Conservation (phyloP, 352 stramenopile genomes). For the Blastocystis hominis region DNA sequence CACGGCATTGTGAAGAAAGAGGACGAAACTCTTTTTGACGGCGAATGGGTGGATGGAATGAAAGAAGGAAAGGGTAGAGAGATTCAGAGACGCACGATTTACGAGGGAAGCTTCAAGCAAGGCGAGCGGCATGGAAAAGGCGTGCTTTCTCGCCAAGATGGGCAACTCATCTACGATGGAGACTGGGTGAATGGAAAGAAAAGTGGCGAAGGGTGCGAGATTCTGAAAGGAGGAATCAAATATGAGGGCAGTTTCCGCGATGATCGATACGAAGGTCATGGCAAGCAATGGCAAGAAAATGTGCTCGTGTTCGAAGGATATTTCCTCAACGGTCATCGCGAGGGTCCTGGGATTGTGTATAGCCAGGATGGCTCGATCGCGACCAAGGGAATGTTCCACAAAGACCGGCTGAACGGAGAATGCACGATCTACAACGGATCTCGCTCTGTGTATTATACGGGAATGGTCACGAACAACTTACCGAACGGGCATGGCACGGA, state of each 20-base stretch:
- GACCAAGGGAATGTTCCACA: background rate
- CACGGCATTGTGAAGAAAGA: background rate
- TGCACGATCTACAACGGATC: background rate
- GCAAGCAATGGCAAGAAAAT: background rate
- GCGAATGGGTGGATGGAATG: background rate
- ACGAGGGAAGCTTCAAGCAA: conserved; percentile 14
- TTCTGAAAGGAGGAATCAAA: conserved; percentile 39
- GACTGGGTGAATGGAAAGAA: conserved; percentile 42
- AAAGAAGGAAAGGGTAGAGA: conserved; percentile 31
- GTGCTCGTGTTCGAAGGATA: conserved; percentile 42
- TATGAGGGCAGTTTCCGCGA: conserved; percentile 35
- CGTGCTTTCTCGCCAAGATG: background rate
- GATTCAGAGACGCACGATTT: background rate
- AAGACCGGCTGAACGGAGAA: conserved; percentile 12
- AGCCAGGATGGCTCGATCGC: background rate
- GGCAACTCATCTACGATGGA: conserved; percentile 19
- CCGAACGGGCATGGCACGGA: conserved; percentile 32
- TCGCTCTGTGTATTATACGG: background rate
- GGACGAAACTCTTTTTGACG: conserved; percentile 15
- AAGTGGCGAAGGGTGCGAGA: conserved; percentile 20
- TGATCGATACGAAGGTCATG: conserved; percentile 26
- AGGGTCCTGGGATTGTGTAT: conserved; percentile 13
- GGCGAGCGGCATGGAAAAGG: conserved; percentile 17
- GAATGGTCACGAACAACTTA: conserved; percentile 2
- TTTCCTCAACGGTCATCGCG: conserved; percentile 33